These are phyloP conservation scores for Lepidium didymum DNA, from an alignment of 345 rosid species.

Conservation along the genomic window DNA sequence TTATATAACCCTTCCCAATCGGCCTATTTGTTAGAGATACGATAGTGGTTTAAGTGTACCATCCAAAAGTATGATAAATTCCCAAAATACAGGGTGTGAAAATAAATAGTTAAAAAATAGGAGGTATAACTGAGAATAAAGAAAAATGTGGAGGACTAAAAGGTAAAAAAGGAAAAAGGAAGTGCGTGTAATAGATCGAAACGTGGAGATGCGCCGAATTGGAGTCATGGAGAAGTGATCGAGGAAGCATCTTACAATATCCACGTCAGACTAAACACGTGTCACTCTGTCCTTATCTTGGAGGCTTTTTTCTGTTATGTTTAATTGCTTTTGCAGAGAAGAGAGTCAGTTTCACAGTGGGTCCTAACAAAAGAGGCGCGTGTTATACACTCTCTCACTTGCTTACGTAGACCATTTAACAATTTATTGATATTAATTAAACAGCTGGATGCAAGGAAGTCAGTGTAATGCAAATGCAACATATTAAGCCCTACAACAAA, in stretches of 20 bases:
- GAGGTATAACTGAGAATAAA: background rate
- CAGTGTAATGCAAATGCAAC: slow-evolving; percentile 15
- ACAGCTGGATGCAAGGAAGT: slow-evolving; percentile 22
- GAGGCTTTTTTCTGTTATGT: background rate
- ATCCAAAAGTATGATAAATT: too few relatives aligned
- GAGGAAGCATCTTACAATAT: slow-evolving; percentile 18
- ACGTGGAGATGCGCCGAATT: slow-evolving; percentile 30
- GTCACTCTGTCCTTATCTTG: slow-evolving; percentile 1
- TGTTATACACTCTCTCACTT: slow-evolving; percentile 4
- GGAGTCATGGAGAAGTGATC: slow-evolving; percentile 27
- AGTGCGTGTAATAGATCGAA: background rate
- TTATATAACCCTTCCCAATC: too few relatives aligned
- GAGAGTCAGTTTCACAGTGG: background rate
- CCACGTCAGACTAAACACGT: slow-evolving; percentile 25
- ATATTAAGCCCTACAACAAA: background rate
- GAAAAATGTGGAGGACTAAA: background rate
- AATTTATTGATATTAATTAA: background rate
- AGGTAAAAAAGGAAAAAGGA: background rate
- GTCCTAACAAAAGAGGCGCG: slow-evolving; percentile 6
- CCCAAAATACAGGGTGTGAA: background rate
- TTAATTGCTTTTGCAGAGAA: background rate
- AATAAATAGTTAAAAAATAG: background rate
- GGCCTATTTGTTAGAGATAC: too few relatives aligned
- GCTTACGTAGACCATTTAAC: slow-evolving; percentile 28
- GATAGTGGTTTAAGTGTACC: too few relatives aligned